phyloP scores from a whole-genome alignment of 192 early-diverging fungal species.

The Coemansia sp. region DNA sequence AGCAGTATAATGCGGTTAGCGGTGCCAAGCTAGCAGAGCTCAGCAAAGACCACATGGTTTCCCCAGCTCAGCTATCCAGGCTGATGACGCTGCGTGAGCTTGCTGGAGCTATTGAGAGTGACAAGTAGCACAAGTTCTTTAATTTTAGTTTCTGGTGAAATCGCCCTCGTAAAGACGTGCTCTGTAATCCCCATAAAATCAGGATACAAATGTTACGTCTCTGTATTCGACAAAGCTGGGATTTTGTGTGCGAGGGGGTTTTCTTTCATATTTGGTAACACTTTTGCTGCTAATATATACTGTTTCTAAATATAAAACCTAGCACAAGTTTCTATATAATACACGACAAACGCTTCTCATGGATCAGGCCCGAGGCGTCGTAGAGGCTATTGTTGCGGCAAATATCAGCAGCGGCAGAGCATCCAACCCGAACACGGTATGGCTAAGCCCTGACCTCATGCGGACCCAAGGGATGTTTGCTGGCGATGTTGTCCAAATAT shows the following conservation, averaged over 20 bases:
- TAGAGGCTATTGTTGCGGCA: conserved; percentile 13
- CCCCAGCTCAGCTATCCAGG: conserved; percentile 23
- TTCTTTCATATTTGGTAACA: neutral
- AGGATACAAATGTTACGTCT: neutral
- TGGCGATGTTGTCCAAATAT: conserved; percentile 36
- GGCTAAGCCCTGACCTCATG: conserved; percentile 15
- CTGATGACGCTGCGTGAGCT: conserved; percentile 24
- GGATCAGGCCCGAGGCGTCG: neutral
- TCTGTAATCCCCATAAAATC: too few relatives aligned
- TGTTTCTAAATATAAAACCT: too few relatives aligned
- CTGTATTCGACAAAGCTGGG: neutral
- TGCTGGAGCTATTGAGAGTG: neutral
- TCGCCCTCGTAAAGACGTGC: too few relatives aligned
- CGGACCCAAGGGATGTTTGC: conserved; percentile 19
- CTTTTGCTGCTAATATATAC: neutral
- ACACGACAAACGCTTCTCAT: neutral
- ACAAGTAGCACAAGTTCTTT: neutral
- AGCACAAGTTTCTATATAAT: neutral
- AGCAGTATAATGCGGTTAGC: conserved; percentile 25
- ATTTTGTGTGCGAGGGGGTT: neutral
- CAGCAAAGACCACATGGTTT: conserved; percentile 41
- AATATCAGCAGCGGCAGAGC: neutral
- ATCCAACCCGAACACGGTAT: neutral
- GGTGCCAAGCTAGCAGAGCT: conserved; percentile 30
- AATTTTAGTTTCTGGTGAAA: too few relatives aligned